Evolutionary conservation across 2,329 filamentous ascomycete species (phyloP), one percentile per base, ranked within the genome.

Genomic region (Colletotrichum godetiae): DNA sequence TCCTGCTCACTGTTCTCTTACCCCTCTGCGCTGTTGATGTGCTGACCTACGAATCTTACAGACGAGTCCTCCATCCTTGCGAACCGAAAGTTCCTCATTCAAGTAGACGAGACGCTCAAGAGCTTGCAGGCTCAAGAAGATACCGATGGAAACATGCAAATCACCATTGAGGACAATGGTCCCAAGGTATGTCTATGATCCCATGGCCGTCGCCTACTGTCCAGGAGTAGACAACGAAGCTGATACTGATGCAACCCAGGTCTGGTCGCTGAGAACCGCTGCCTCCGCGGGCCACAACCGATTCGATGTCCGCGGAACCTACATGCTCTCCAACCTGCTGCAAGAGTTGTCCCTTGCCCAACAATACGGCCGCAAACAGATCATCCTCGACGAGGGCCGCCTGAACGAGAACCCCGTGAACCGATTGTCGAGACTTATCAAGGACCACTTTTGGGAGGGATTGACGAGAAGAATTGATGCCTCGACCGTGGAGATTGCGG

Each of bases 331-430:
- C 75, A 99, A 98, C 81, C 90, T 98, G 58, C 88, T 98, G 53
- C 97, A 99, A 84, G 97, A 99, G 84, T 89, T 99, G 76, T 97
- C 94, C 1, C 89, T 98, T 77, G 97, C 97, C 76, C 93, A 97
- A 86, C 94, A 97, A 81, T 95, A 95, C 80, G 95, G 95, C 72
- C 92, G 94, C 74, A 95, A 95, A 83, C 92, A 95, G 80, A 96
- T 98, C 78, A 91, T 98, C 67, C 90, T 99, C 57, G 95, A 98
- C 79, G 95, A 98, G 81, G 93, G 92, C 11, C 92, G 96, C 29
- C 87, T 99, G 76, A 97, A 96, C 80, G 97, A 99, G 85, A 98
- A 98, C 80, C 97, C 97, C 0, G 95, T 98, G 59, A 93, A 94
- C 79, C 92, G 97, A 56, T 88, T 99, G 19, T 93, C 93, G 11